Base-by-base conservation (phyloP, 2,329 filamentous ascomycete genomes). In the Hymenoscyphus albidus region DNA sequence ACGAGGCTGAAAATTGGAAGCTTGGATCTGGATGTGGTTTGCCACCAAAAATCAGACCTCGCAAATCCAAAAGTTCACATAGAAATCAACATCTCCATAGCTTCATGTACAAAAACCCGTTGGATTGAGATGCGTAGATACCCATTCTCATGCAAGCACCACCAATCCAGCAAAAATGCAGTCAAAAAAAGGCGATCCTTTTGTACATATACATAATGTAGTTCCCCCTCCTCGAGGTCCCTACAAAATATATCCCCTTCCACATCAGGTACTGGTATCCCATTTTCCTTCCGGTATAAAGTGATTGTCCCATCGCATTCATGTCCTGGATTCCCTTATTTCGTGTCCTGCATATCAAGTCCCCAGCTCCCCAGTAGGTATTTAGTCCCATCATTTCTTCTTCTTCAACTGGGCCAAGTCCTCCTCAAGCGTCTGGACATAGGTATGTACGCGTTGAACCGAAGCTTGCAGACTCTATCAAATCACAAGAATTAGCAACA, bases 371-470 rank as follows among this genome's bases (percentile, higher is more conserved):
- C 42, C 42, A n/a, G 22, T 18, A 44, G 12, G 48, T n/a, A 18
- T 42, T 16, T n/a, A 16, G 55, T 59, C 40, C 48, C 32, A 55
- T 71, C 63, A 72, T 70, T 79, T 87, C 81, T 88, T 90, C 80
- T 87, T 90, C 80, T 87, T 90, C 74, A 86, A 73, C 67, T 83
- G 81, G 70, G 88, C 87, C 71, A 93, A 83, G 80, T 90, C 93
- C 73, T 91, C 85, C 80, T 98, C 94, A 69, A 98, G 80, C 61
- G 85, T 85, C 75, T 88, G 86, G 69, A 97, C 88, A 76, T 97
- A 96, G 68, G 85, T 86, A 79, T 92, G 92, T 77, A 97, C 86
- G 76, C 91, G 87, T 78, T 93, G 89, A 64, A 96, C 93, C 59
- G 93, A 92, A 59, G 88, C 84, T 84, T 97, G 93, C 59, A 98